Evolutionary conservation across 2,329 filamentous ascomycete genomes (phyloP).

Genomic region (Amylocarpus encephaloides): DNA sequence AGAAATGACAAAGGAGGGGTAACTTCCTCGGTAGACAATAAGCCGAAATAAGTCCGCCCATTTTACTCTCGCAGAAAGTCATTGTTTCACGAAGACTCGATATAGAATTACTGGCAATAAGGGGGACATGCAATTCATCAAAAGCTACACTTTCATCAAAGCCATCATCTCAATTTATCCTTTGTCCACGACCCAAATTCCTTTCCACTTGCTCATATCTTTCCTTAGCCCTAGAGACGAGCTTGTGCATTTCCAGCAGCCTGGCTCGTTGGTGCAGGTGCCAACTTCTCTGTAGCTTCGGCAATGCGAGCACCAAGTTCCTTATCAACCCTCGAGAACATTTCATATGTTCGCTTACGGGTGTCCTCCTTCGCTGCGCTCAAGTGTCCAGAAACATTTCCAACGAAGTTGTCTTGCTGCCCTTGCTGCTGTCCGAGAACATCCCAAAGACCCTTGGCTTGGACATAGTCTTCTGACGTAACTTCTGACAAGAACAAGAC

Average conservation of each 20-base stretch:
- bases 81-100: no score
- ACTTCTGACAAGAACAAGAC: conserved; percentile 39
- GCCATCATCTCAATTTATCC: no score
- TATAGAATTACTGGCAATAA: no score
- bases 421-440: conserved; percentile 40
- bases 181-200: no score
- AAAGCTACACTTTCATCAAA: no score
- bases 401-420: conserved; percentile 56
- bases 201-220: neutral
- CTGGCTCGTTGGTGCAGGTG: conserved; percentile 17
- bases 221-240: conserved; percentile 4
- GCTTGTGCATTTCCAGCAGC: conserved; percentile 15
- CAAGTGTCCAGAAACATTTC: conserved; percentile 53
- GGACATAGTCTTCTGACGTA: conserved; percentile 28
- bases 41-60: no score
- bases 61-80: no score
- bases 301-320: conserved; percentile 47
- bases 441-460: conserved; percentile 32
- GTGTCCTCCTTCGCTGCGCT: conserved; percentile 47
- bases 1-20: no score
- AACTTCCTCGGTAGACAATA: no score
- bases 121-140: no score
- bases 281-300: conserved; percentile 42
- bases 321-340: conserved; percentile 52
- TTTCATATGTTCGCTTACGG: conserved; percentile 51